Base-by-base conservation (phyloP, 2,329 filamentous ascomycete species). In the Rosellinia necatrix region DNA sequence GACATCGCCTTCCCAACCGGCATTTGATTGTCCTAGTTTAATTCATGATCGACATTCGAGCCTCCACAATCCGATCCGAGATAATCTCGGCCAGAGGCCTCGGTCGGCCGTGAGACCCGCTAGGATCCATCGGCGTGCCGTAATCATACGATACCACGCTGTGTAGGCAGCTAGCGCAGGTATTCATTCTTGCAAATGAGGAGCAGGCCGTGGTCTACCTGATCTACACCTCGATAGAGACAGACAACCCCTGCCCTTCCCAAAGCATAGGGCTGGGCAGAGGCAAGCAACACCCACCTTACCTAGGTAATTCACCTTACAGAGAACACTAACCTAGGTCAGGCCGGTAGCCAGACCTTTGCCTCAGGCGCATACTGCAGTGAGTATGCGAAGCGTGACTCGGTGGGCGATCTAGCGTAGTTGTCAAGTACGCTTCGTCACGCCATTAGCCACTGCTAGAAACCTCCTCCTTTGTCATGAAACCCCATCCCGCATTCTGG, bases 401-500 rank as follows among this genome's bases (percentile, higher is more conserved):
- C 6, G 12, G 27, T 29, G 6, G 27, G 6, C 27, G 6, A 32
- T 12, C 29, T 32, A 5, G 29, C n/a, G 29, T 32, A 32, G 29
- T 12, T 9, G 6, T 5, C 17, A 21, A 6, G 17, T 24, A 19
- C n/a, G 27, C 48, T 25, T 50, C 48, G 48, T 50, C 48, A 50
- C 48, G 42, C 48, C 37, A 50, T 50, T 7, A 35, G 27, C 15
- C 21, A 49, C 46, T 40, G 17, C 37, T 32, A 32, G 30, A 12
- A 47, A 50, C 50, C 40, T 54, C 38, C 34, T 46, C 46, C 51
- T 40, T 41, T 51, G 40, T 56, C 48, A 50, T 56, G 52, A 59
- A 59, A 59, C 56, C 42, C 48, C 25, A 42, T 55, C 56, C 56
- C 53, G 56, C 56, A 56, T 50, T 34, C 51, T 38, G 43, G 32